Evolutionary conservation across 371 early-diverging fungal genomes (phyloP), one percentile per base, ranked within the genome.

Genomic region (Actinomucor elegans): DNA sequence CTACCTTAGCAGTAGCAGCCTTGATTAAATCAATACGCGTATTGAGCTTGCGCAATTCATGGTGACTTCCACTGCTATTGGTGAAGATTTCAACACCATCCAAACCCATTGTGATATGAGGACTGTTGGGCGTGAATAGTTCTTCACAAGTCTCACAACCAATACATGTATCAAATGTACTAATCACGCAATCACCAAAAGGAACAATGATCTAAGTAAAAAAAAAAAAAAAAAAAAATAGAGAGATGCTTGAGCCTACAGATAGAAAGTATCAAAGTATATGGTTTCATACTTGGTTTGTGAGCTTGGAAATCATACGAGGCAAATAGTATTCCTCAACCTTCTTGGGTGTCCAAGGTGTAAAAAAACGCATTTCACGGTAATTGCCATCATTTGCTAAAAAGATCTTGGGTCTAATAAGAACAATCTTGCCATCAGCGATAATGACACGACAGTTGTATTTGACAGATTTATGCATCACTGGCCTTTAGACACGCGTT

Each of bases 71-170:
- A 52, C 91, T 92, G 57, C 92, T 90, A 69, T 99, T 99, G 31
- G 91, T 84, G 44, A 99, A 92, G 26, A 99, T 91, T 57, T 99
- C 98, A 6, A 95, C 95, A 9, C 99, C 99, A 67, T 94, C 96
- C 56, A 98, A 66, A 5, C 92, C 85, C 88, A 96, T 88, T 0
- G 72, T 72, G 44, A 95, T 94, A 63, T 99, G 98, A 5, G 97
- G 97, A 59, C 96, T 94, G 47, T 83, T 76, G 8, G 97, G 94
- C 0, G 96, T 95, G 71, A 97, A 98, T 4, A 98, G 70, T 55
- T 98, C 99, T 72, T 98, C 99, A 59, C 99, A 99, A 46, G 94
- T 80, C 65, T 99, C 99, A 11, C 93, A 85, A 14, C 98, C 99
- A 51, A 99, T 71, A 35, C 89, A 89, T 3, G 94, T 88, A 60